phyloP scores from a whole-genome alignment of 164 flowering plant species.

The Annona squamosa region DNA sequence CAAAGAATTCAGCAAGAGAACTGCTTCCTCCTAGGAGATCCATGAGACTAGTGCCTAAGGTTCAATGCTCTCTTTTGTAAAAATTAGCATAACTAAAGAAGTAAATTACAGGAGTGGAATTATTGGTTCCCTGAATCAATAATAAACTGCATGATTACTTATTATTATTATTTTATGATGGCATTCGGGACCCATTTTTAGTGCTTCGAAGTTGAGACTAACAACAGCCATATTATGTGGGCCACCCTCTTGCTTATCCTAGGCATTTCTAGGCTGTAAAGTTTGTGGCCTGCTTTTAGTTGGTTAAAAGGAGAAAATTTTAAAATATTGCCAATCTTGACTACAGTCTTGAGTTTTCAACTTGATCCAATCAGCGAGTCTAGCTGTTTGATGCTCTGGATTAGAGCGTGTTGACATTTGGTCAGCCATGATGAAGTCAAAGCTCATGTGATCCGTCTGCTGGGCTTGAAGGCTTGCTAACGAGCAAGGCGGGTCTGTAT shows the following conservation, averaged over 20 bases:
- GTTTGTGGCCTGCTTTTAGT: neutral
- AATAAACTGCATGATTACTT: neutral
- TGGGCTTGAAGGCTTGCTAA: neutral
- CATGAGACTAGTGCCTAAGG: conserved; percentile 38
- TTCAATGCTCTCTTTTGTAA: conserved; percentile 6
- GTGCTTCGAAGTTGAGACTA: neutral
- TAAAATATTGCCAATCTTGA: neutral
- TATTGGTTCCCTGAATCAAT: neutral
- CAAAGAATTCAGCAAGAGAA: conserved; percentile 13
- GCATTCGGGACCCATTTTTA: neutral
- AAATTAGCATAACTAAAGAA: neutral
- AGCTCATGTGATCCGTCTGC: neutral
- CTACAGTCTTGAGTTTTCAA: neutral
- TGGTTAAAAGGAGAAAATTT: neutral
- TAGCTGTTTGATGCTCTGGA: neutral
- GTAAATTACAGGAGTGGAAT: neutral
- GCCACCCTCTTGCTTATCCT: neutral
- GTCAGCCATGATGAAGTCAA: neutral
- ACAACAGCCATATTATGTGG: neutral
- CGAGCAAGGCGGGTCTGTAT: neutral
- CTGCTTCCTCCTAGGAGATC: conserved; percentile 35
- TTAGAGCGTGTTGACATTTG: neutral
- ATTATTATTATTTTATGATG: neutral
- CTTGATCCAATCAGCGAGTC: neutral
- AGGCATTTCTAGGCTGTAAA: neutral